Conservation (phyloP, 257 asterid genomes). For the Penstemon newberryi region DNA sequence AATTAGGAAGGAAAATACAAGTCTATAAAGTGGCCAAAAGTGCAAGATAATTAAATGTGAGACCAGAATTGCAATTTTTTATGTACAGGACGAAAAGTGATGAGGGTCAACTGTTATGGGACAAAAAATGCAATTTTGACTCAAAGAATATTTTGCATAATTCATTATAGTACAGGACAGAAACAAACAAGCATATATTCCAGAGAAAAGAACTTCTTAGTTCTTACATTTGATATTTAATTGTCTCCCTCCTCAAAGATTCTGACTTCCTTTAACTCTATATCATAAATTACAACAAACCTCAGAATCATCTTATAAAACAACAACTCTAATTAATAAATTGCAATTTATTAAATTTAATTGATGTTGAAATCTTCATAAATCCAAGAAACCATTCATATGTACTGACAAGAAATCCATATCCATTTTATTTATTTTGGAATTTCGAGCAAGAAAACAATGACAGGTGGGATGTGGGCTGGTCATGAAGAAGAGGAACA, state of each 20-base stretch:
- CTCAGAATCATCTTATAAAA: not conserved
- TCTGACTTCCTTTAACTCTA: not conserved
- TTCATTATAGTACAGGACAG: too few species aligned
- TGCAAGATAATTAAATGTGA: too few species aligned
- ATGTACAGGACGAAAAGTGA: too few species aligned
- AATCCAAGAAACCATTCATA: constrained; percentile 5
- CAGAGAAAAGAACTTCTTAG: not conserved
- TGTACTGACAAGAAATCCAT: constrained; percentile 22
- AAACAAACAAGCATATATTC: too few species aligned
- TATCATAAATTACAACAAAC: not conserved
- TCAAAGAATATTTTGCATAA: too few species aligned
- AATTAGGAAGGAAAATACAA: too few species aligned
- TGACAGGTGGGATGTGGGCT: constrained; percentile 4
- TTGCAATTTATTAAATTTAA: constrained; percentile 24
- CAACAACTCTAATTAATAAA: not conserved
- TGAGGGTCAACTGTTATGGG: too few species aligned
- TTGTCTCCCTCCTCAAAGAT: not conserved
- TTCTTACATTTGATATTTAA: not conserved
- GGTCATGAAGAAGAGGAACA: constrained; percentile 15
- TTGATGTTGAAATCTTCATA: constrained; percentile 36
- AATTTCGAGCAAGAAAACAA: not conserved
- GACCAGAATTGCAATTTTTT: too few species aligned
- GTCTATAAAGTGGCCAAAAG: too few species aligned
- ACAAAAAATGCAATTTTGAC: not conserved
- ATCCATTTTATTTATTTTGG: constrained; percentile 1